A percentile compares a stretch with the other conserved stretches of the same genome.
Evolutionary conservation across 768 basidiomycete species (phyloP).

Genomic region (Lentinula edodes): DNA sequence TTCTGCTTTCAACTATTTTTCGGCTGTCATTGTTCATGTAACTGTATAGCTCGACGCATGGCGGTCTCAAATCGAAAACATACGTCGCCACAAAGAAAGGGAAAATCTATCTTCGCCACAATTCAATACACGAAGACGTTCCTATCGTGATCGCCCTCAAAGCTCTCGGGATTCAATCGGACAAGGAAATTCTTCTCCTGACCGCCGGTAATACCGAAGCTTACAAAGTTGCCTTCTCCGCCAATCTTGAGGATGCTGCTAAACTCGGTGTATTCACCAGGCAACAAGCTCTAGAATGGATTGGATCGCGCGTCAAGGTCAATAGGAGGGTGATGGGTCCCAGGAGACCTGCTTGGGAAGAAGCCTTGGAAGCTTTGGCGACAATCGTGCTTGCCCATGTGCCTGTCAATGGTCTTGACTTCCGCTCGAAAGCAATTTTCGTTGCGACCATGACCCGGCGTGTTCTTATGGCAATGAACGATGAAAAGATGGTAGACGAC

Average conservation of each 20-base stretch:
- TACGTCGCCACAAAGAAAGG: slow-evolving; percentile 95
- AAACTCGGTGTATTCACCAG: slow-evolving; percentile 87
- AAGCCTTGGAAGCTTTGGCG: slow-evolving; percentile 93
- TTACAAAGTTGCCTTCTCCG: slow-evolving; percentile 81
- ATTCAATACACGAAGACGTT: slow-evolving; percentile 95
- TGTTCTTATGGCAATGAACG: slow-evolving; percentile 94
- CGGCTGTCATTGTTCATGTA: slow-evolving; percentile 1
- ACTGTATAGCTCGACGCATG: slow-evolving; percentile 63
- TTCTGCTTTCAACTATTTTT: neutral
- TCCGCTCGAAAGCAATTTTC: slow-evolving; percentile 92
- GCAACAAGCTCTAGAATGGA: slow-evolving; percentile 92
- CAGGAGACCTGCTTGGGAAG: slow-evolving; percentile 83
- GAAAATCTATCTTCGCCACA: slow-evolving; percentile 94
- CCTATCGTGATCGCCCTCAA: slow-evolving; percentile 96
- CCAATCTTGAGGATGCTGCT: slow-evolving; percentile 92
- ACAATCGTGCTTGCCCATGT: slow-evolving; percentile 97
- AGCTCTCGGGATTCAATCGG: slow-evolving; percentile 92
- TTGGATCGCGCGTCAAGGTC: slow-evolving; percentile 88
- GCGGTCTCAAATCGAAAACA: slow-evolving; percentile 91
- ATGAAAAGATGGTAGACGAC: slow-evolving; percentile 97
- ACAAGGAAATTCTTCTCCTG: slow-evolving; percentile 94
- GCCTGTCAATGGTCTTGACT: slow-evolving; percentile 83
- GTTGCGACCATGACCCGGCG: slow-evolving; percentile 96
- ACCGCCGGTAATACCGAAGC: slow-evolving; percentile 89
- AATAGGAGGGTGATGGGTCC: slow-evolving; percentile 80